Conservation (phyloP, 257 asterid species). For the Solanum pennellii region DNA sequence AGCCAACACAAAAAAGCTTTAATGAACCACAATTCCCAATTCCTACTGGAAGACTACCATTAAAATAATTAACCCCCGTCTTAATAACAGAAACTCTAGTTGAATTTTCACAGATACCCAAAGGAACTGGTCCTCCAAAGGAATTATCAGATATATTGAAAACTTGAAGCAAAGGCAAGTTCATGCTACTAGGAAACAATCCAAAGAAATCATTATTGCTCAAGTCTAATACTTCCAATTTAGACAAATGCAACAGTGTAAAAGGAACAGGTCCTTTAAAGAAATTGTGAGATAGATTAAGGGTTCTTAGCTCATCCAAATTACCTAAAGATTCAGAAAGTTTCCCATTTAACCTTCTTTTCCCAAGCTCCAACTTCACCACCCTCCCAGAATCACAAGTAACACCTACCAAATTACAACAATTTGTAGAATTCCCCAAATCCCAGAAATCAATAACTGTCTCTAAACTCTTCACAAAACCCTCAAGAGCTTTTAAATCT, state of each 20-base stretch:
- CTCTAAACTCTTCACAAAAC: constrained; percentile 29
- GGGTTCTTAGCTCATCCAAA: constrained; percentile 56
- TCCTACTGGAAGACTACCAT: constrained; percentile 31
- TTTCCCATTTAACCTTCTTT: constrained; percentile 26
- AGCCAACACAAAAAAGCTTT: constrained; percentile 36
- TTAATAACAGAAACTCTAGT: constrained; percentile 27
- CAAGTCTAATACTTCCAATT: constrained; percentile 46
- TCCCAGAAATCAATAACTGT: constrained; percentile 38
- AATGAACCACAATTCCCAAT: constrained; percentile 43
- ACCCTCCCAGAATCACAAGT: constrained; percentile 49
- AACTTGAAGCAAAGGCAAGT: constrained; percentile 41
- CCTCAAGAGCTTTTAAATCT: constrained; percentile 40
- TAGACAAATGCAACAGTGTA: constrained; percentile 39
- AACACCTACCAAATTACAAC: constrained; percentile 59
- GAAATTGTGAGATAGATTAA: constrained; percentile 51
- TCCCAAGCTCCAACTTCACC: constrained; percentile 43
- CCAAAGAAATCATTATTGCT: constrained; percentile 44
- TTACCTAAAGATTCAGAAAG: constrained; percentile 39
- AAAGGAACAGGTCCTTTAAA: constrained; percentile 46
- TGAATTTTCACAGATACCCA: constrained; percentile 51
- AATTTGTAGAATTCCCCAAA: constrained; percentile 24
- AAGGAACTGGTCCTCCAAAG: constrained; percentile 43
- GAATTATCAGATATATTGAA: constrained; percentile 45
- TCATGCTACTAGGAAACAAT: constrained; percentile 19
- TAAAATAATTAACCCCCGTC: constrained; percentile 33